Evolutionary conservation across 2,329 filamentous ascomycete genomes (phyloP), one percentile per base, ranked within the genome.

Genomic region (Colletotrichum sp.): DNA sequence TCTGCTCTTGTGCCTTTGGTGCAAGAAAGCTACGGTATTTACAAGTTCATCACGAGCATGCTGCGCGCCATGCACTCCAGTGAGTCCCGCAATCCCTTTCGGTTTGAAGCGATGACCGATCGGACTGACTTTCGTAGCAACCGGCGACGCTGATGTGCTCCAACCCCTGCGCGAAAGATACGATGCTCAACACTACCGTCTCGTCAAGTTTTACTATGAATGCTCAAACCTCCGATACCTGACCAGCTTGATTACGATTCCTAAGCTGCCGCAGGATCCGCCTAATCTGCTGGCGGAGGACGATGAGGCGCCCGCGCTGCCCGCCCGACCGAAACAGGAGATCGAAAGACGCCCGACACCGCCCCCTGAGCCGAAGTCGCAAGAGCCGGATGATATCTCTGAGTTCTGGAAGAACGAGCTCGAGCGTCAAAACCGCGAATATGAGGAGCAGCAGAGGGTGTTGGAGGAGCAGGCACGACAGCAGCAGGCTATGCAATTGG

Each of bases 1-100:
- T 98, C 96, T 16, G 95, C 97, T 2, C 87, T 99, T 69, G 96
- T 99, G 26, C 95, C 96, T 4, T 88, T 99, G 59, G 97, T 99
- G 5, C 95, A 98, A 84, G 97, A 99, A 88, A 99, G 96, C 84
- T 99, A 99, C 85, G 97, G 97, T 64, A 99, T 99, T 80, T 99
- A 99, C 90, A 99, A 99, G 86, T 99, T 99, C 84, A 96, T 98
- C 79, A 99, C 97, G 0, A 99, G 97, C 94, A 99, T 99, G 97
- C 87, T 99, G 77, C 92, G 97, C 72, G 97, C 97, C 18, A 98
- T 99, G 96, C 96, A 99, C 84, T 96, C 95, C 4, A 96, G 95
- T 96, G 88, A 83, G 93, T 87, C 21, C 24, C 34, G 10, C n/a
- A 15, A 16, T 15, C n/a, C 36, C 28, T 15, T 59, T 8, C 16